phyloP scores from a whole-genome alignment of 352 stramenopile genomes.

The Globisporangium irregulare region DNA sequence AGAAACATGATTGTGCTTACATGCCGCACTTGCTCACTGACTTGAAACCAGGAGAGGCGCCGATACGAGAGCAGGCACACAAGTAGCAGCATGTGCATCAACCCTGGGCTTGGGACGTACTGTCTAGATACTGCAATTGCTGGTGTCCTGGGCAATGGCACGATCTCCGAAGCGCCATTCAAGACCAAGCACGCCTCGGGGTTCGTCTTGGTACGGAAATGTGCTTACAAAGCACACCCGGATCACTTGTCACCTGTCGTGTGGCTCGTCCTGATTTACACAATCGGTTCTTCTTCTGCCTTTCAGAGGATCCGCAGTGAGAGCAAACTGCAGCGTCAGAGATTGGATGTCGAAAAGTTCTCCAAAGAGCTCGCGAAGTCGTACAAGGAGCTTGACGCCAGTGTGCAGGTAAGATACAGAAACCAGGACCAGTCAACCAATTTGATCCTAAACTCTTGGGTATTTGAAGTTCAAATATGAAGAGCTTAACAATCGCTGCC shows the following conservation, averaged over 20 bases:
- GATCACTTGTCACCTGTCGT: background rate
- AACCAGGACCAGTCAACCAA: background rate
- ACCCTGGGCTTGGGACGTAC: constrained; percentile 21
- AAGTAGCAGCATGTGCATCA: constrained; percentile 4
- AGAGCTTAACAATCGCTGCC: background rate
- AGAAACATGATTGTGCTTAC: background rate
- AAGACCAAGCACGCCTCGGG: constrained; percentile 32
- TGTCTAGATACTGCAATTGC: constrained; percentile 19
- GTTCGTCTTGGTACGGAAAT: constrained; percentile 28
- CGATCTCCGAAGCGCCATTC: constrained; percentile 22
- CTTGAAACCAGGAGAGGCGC: background rate
- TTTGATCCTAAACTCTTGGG: background rate
- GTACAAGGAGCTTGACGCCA: constrained; percentile 38
- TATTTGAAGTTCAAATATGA: background rate
- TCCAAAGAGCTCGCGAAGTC: constrained; percentile 58
- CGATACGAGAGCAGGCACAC: background rate
- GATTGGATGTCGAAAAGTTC: constrained; percentile 24
- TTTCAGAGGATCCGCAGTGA: constrained; percentile 36
- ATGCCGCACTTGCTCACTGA: background rate
- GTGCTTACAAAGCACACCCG: background rate
- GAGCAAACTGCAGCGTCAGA: constrained; percentile 30
- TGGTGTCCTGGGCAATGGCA: constrained; percentile 9
- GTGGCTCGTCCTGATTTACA: background rate
- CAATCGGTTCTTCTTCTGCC: background rate
- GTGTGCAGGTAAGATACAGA: constrained; percentile 26